phyloP scores from a whole-genome alignment of 2,329 filamentous ascomycete species.

The Blumeria graminis region DNA sequence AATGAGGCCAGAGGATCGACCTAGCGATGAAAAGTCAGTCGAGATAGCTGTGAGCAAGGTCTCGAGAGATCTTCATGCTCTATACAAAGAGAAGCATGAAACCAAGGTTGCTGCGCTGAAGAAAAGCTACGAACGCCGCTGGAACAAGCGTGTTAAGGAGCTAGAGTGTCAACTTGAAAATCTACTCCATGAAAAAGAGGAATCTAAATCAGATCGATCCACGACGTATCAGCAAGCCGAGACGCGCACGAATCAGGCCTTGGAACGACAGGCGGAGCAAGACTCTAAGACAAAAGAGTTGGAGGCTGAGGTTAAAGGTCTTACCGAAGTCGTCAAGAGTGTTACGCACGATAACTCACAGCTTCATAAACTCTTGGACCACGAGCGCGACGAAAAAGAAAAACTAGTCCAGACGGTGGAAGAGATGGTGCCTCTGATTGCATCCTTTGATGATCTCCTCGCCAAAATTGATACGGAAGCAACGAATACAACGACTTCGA shows the following conservation, averaged over 20 bases:
- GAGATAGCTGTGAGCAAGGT: conserved; percentile 60
- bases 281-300: conserved; percentile 68
- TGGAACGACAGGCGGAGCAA: conserved; percentile 40
- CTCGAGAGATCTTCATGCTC: conserved; percentile 70
- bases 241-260: conserved; percentile 18
- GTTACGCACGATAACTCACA: conserved; percentile 46
- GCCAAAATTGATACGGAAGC: conserved; percentile 9
- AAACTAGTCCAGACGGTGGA: conserved; percentile 62
- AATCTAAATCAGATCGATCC: conserved; percentile 40
- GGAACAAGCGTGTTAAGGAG: conserved; percentile 69
- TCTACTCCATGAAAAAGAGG: conserved; percentile 50
- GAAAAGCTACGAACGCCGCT: conserved; percentile 61
- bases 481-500: conserved; percentile 3
- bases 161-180: conserved; percentile 49
- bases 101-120: conserved; percentile 82
- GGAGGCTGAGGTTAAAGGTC: conserved; percentile 45
- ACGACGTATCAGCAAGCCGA: conserved; percentile 27
- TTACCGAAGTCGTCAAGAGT: conserved; percentile 46
- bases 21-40: conserved; percentile 31
- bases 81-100: conserved; percentile 96
- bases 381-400: conserved; percentile 60
- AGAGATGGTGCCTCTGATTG: conserved; percentile 54
- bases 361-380: conserved; percentile 40
- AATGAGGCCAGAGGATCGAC: conserved; percentile 10
- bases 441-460: conserved; percentile 17